phyloP scores from a whole-genome alignment of 2,329 filamentous ascomycete species.

The Sarocladium strictum region DNA sequence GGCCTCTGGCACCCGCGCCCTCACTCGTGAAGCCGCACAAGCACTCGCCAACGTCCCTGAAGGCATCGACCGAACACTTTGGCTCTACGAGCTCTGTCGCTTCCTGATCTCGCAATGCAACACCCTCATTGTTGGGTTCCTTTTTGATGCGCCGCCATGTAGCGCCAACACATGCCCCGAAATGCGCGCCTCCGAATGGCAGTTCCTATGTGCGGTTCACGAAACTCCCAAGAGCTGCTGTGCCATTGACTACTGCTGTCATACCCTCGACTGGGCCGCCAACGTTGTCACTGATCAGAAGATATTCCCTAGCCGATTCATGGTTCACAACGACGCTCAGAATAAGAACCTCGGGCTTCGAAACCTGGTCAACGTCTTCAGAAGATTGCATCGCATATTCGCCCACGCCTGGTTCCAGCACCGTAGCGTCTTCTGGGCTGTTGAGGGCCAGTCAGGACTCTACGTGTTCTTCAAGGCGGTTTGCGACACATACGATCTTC shows the following conservation, averaged over 20 bases:
- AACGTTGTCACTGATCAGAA: slow-evolving; percentile 92
- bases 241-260: slow-evolving; percentile 98
- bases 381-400: slow-evolving; percentile 91
- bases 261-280: slow-evolving; percentile 96
- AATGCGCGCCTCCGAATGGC: slow-evolving; percentile 98
- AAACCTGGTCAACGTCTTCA: slow-evolving; percentile 91
- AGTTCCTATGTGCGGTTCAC: slow-evolving; percentile 96
- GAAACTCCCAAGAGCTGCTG: slow-evolving; percentile 95
- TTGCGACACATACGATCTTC: slow-evolving; percentile 83
- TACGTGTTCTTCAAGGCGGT: slow-evolving; percentile 98
- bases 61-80: slow-evolving; percentile 78
- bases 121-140: slow-evolving; percentile 83
- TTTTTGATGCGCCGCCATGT: slow-evolving; percentile 85
- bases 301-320: slow-evolving; percentile 84
- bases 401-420: slow-evolving; percentile 99
- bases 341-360: slow-evolving; percentile 63
- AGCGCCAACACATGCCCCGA: slow-evolving; percentile 87
- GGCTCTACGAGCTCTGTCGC: slow-evolving; percentile 96
- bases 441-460: slow-evolving; percentile 83
- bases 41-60: slow-evolving; percentile 74
- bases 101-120: slow-evolving; percentile 96
- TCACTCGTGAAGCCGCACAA: slow-evolving; percentile 69
- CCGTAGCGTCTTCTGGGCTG: slow-evolving; percentile 87
- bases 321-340: slow-evolving; percentile 48
- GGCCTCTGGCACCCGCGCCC: slow-evolving; percentile 58